Percentiles rank a stretch among this genome's conserved stretches.
These are phyloP conservation scores for Persicaria tinctoria DNA, from an alignment of 148 eudicot species.

Conservation along the genomic window DNA sequence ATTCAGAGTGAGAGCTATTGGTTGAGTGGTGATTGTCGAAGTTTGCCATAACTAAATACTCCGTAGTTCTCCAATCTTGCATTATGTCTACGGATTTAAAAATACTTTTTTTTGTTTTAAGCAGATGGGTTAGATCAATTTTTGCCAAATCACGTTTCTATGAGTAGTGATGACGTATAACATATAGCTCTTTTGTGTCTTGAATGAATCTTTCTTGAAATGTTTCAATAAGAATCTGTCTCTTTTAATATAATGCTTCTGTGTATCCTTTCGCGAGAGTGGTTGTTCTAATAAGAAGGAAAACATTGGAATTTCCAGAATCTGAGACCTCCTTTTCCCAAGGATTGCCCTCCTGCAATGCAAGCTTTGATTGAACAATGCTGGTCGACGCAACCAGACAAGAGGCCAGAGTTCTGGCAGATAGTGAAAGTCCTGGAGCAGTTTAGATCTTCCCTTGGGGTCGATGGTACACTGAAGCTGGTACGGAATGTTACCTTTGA, in stretches of 20 bases:
- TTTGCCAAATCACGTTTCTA: too few relatives aligned
- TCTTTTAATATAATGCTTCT: not conserved
- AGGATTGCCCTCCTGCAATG: conserved; percentile 48
- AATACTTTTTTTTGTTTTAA: too few relatives aligned
- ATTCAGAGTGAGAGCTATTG: too few relatives aligned
- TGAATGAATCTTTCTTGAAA: not conserved
- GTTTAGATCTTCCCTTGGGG: conserved; percentile 42
- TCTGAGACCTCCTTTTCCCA: conserved; percentile 52
- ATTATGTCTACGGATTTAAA: too few relatives aligned
- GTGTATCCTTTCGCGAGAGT: not conserved
- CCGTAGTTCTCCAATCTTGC: too few relatives aligned
- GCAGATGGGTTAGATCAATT: too few relatives aligned
- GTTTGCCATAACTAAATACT: too few relatives aligned
- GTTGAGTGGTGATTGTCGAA: too few relatives aligned
- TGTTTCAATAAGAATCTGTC: not conserved
- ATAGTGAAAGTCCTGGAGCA: conserved; percentile 57
- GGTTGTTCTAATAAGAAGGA: not conserved
- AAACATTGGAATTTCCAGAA: conserved; percentile 28
- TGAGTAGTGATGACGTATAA: not conserved
- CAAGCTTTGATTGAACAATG: conserved; percentile 52
- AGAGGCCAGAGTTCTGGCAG: conserved; percentile 71
- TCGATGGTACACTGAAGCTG: conserved; percentile 46
- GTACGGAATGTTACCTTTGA: conserved; percentile 26
- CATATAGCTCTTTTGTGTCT: not conserved
- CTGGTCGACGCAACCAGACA: conserved; percentile 54